Percentiles rank a stretch among this genome's conserved stretches.
Evolutionary conservation across 2,329 filamentous ascomycete species (phyloP).

Genomic region (Xylaria multiplex): DNA sequence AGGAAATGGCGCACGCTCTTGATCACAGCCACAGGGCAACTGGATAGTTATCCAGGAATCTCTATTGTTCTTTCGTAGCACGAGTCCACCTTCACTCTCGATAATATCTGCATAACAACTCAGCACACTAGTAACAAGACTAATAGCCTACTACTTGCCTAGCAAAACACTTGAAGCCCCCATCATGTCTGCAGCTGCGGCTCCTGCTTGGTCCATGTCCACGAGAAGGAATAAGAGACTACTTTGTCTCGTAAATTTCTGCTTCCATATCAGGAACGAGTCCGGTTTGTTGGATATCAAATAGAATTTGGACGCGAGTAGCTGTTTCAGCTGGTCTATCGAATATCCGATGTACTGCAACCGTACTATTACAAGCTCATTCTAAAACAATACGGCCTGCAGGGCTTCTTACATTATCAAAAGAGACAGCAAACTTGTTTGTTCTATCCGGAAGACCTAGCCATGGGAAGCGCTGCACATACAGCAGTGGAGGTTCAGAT

Average conservation of each 20-base stretch:
- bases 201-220: conserved; percentile 11
- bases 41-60: not conserved
- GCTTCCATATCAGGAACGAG: conserved; percentile 22
- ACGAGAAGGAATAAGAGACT: conserved; percentile 14
- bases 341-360: not conserved
- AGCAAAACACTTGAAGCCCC: not conserved
- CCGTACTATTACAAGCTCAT: not conserved
- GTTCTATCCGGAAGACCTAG: not conserved
- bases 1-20: conserved; percentile 5
- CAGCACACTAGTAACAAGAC: not conserved
- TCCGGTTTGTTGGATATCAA: conserved; percentile 2
- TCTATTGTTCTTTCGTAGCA: conserved; percentile 11
- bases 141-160: not conserved
- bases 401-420: conserved; percentile 16
- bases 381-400: not conserved
- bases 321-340: not conserved
- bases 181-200: not conserved
- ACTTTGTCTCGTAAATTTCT: not conserved
- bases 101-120: conserved; percentile 9
- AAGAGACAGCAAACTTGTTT: conserved; percentile 24
- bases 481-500: not conserved
- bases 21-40: conserved; percentile 17
- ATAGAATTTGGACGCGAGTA: conserved; percentile 7
- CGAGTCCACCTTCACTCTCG: not conserved
- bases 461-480: conserved; percentile 11